Evolutionary conservation across 2,329 filamentous ascomycete species (phyloP).

Genomic region (Trichophyton schoenleinii): DNA sequence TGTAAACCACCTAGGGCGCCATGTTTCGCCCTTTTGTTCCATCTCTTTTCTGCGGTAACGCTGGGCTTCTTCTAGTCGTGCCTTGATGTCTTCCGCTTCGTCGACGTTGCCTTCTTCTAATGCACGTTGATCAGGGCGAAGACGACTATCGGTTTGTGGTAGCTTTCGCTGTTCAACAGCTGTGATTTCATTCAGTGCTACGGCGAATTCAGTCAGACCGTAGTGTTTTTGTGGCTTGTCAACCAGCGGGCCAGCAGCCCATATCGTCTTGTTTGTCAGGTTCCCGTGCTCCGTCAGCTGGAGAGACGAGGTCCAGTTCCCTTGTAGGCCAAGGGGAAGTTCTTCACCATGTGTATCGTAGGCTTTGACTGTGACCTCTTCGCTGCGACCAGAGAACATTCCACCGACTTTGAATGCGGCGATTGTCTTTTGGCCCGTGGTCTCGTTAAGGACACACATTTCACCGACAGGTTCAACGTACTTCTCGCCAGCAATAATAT

Average conservation of each 20-base stretch:
- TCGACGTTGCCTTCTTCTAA: conserved; percentile 74
- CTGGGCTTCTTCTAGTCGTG: conserved; percentile 73
- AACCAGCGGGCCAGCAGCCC: conserved; percentile 66
- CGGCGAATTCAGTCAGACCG: conserved; percentile 78
- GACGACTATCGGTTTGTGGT: conserved; percentile 67
- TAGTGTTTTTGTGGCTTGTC: conserved; percentile 69
- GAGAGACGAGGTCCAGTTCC: conserved; percentile 74
- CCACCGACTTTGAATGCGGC: conserved; percentile 88
- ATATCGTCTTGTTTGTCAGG: conserved; percentile 55
- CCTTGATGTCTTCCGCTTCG: conserved; percentile 70
- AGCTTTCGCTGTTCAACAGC: conserved; percentile 60
- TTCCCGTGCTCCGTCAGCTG: conserved; percentile 53
- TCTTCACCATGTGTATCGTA: conserved; percentile 54
- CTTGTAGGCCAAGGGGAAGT: conserved; percentile 55
- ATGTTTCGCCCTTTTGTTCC: conserved; percentile 60
- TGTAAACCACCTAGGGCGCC: conserved; percentile 75
- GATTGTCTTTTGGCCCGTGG: conserved; percentile 67
- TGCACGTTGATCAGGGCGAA: conserved; percentile 77
- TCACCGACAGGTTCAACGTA: conserved; percentile 90
- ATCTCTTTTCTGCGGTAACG: conserved; percentile 58
- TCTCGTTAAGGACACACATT: conserved; percentile 77
- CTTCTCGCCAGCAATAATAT: conserved; percentile 95
- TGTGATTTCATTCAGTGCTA: conserved; percentile 77
- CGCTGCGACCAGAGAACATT: conserved; percentile 90
- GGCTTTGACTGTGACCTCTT: conserved; percentile 71